Percentiles rank a stretch among this genome's conserved stretches.
These are phyloP conservation scores for Yarrowia alimentaria DNA, from an alignment of 805 yeast species.

Conservation along the genomic window DNA sequence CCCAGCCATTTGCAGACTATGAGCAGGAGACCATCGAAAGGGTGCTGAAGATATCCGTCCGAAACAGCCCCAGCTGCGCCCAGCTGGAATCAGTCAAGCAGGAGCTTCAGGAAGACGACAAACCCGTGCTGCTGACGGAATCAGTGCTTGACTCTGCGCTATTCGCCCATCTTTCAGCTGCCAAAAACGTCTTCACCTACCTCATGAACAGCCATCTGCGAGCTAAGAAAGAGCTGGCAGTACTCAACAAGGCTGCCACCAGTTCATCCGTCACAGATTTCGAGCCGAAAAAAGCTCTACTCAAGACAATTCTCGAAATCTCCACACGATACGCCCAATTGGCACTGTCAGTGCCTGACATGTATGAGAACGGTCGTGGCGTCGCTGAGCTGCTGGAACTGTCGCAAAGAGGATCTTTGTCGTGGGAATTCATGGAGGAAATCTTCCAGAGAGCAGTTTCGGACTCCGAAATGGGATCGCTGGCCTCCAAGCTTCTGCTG, in stretches of 20 bases:
- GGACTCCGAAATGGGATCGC: conserved; percentile 7
- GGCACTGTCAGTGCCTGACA: conserved; percentile 11
- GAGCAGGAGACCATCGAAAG: conserved; percentile 16
- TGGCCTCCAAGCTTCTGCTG: conserved; percentile 4
- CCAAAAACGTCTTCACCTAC: not conserved
- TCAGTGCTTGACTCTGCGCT: conserved; percentile 6
- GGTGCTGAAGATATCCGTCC: not conserved
- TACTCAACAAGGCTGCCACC: conserved; percentile 7
- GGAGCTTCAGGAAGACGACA: conserved; percentile 1
- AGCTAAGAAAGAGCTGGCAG: conserved; percentile 6
- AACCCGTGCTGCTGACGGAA: not conserved
- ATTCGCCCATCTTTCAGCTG: conserved; percentile 8
- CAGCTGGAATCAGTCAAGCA: conserved; percentile 10
- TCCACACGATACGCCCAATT: conserved; percentile 7
- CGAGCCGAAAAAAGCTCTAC: conserved; percentile 3
- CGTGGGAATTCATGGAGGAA: conserved; percentile 19
- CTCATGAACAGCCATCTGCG: conserved; percentile 16
- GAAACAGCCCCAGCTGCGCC: not conserved
- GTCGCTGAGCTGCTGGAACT: not conserved
- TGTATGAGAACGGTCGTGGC: conserved; percentile 18
- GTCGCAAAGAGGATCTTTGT: conserved; percentile 12
- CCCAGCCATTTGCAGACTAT: not conserved
- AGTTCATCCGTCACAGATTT: not conserved
- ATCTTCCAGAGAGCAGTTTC: not conserved
- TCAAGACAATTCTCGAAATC: not conserved